Evolutionary conservation across 352 stramenopile genomes (phyloP).

Genomic region (Phytopythium litorale): DNA sequence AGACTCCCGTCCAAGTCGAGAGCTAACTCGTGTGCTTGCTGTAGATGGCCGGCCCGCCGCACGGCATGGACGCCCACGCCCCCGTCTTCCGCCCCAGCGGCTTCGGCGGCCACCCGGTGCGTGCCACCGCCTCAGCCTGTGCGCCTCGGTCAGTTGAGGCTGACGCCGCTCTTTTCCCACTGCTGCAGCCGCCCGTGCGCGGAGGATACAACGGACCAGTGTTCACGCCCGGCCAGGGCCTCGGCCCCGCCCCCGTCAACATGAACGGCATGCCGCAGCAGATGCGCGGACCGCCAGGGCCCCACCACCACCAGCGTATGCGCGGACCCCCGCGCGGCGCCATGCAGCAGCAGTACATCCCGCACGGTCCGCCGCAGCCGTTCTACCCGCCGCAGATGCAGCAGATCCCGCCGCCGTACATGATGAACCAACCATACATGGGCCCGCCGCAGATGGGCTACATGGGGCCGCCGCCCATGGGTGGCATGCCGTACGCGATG

Average conservation of each 20-base stretch:
- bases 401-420: conserved; percentile 1
- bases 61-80: conserved; percentile 40
- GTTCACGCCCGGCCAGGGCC: conserved; percentile 25
- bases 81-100: conserved; percentile 34
- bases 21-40: not conserved
- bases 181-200: conserved; percentile 19
- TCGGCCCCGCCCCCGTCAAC: conserved; percentile 9
- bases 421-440: too few species aligned
- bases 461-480: conserved; percentile 42
- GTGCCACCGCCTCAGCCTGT: not conserved
- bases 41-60: conserved; percentile 8
- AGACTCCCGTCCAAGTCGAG: too few species aligned
- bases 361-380: not conserved
- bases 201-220: conserved; percentile 37
- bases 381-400: conserved; percentile 7
- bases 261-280: conserved; percentile 35
- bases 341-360: conserved; percentile 24
- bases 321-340: conserved; percentile 31
- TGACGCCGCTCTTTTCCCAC: not conserved
- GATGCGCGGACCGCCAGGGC: conserved; percentile 42
- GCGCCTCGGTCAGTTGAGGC: not conserved
- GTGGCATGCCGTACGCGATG: conserved; percentile 36
- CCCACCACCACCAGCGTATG: conserved; percentile 24
- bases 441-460: conserved; percentile 34
- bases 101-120: conserved; percentile 43